Conservation (phyloP, 768 basidiomycete genomes). For the Psilocybe cyanescens region DNA sequence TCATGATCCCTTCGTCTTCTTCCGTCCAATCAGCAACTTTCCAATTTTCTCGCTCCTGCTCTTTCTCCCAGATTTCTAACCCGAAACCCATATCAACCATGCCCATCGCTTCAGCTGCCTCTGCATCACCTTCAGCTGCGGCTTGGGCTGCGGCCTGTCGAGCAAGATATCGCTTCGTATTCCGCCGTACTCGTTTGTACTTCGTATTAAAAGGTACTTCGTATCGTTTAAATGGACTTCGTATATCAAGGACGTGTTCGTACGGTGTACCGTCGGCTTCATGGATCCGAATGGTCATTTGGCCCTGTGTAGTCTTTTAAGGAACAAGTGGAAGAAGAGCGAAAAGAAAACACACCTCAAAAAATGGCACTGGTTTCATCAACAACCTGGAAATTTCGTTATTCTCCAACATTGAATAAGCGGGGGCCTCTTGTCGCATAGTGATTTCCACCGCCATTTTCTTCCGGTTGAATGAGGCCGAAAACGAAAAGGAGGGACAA, state of each 20-base stretch:
- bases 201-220: slow-evolving; percentile 99
- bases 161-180: slow-evolving; percentile 94
- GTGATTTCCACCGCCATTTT: slow-evolving; percentile 98
- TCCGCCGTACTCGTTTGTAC: slow-evolving; percentile 94
- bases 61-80: slow-evolving; percentile 95
- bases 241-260: slow-evolving; percentile 95
- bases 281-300: slow-evolving; percentile 98
- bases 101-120: slow-evolving; percentile 92
- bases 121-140: slow-evolving; percentile 88
- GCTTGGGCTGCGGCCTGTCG: slow-evolving; percentile 92
- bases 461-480: slow-evolving; percentile 93
- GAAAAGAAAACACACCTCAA: slow-evolving; percentile 62
- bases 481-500: slow-evolving; percentile 89
- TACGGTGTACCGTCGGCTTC: slow-evolving; percentile 99
- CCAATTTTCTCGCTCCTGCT: slow-evolving; percentile 91
- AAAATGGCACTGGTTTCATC: slow-evolving; percentile 85
- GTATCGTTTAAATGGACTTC: slow-evolving; percentile 86
- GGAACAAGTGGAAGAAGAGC: not conserved
- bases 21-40: slow-evolving; percentile 98
- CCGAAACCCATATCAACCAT: slow-evolving; percentile 96
- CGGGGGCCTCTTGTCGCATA: slow-evolving; percentile 88
- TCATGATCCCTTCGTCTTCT: slow-evolving; percentile 92
- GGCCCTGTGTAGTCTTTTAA: slow-evolving; percentile 60
- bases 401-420: slow-evolving; percentile 70
- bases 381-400: slow-evolving; percentile 66